A percentile compares a stretch with the other conserved stretches of the same genome.
These are phyloP conservation scores for Sugiyamaella xylanicola DNA, from an alignment of 1,139 yeast species.

Conservation along the genomic window DNA sequence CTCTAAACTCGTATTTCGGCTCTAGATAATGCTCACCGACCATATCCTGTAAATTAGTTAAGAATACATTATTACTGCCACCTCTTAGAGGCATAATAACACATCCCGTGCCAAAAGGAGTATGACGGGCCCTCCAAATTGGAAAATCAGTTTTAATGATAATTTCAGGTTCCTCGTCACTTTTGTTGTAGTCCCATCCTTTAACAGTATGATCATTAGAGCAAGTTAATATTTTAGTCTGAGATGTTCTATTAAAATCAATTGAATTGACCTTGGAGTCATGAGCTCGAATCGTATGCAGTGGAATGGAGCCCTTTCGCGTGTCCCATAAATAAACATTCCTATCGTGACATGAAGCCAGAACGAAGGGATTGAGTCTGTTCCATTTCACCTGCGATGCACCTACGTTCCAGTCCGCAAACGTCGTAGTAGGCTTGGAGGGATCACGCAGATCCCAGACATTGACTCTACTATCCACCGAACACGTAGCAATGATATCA, in stretches of 20 bases:
- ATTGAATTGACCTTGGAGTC: slow-evolving; percentile 82
- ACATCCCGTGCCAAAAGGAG: slow-evolving; percentile 92
- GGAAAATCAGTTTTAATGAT: slow-evolving; percentile 78
- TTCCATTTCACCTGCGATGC: slow-evolving; percentile 97
- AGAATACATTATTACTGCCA: slow-evolving; percentile 73
- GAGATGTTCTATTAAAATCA: slow-evolving; percentile 68
- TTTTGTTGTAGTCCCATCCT: slow-evolving; percentile 68
- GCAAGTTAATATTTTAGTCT: slow-evolving; percentile 68
- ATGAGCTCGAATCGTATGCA: slow-evolving; percentile 72
- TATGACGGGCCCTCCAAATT: slow-evolving; percentile 79
- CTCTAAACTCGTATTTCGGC: slow-evolving; percentile 67
- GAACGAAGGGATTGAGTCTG: slow-evolving; percentile 66
- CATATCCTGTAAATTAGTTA: slow-evolving; percentile 52
- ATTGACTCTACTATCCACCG: slow-evolving; percentile 82
- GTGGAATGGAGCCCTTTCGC: slow-evolving; percentile 77
- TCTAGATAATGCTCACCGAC: slow-evolving; percentile 41
- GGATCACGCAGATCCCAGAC: slow-evolving; percentile 93
- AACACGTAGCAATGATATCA: slow-evolving; percentile 88
- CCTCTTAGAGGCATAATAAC: slow-evolving; percentile 90
- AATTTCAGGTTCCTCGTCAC: slow-evolving; percentile 52
- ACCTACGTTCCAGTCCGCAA: slow-evolving; percentile 94
- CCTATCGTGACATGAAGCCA: slow-evolving; percentile 87
- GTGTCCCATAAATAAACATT: slow-evolving; percentile 84
- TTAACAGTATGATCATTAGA: slow-evolving; percentile 88
- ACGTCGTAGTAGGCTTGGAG: slow-evolving; percentile 64